Conservation (phyloP, 495 filamentous ascomycete genomes). For the Xylaria cubensis region DNA sequence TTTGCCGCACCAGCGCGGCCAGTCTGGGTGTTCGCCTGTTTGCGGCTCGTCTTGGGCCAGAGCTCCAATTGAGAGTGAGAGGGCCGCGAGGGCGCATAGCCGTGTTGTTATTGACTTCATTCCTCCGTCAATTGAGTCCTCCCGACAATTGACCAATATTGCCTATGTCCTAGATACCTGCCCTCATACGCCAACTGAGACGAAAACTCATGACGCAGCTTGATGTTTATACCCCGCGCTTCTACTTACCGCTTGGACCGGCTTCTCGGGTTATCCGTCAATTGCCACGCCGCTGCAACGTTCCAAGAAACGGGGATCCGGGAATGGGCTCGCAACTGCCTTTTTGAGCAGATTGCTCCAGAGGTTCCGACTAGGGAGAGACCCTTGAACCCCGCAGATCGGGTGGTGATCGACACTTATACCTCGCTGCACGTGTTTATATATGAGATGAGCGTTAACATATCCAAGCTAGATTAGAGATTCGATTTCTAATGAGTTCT, state of each 20-base stretch:
- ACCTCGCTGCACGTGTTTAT: background rate
- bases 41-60: slow-evolving; percentile 43
- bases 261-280: background rate
- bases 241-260: too few relatives aligned
- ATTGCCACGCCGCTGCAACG: slow-evolving; percentile 5
- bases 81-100: too few relatives aligned
- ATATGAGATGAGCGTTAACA: too few relatives aligned
- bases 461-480: too few relatives aligned
- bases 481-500: too few relatives aligned
- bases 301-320: slow-evolving; percentile 3
- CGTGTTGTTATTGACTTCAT: slow-evolving; percentile 2
- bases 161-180: background rate
- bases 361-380: background rate
- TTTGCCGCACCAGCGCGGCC: slow-evolving; percentile 66
- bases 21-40: slow-evolving; percentile 51
- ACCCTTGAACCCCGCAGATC: slow-evolving; percentile 6
- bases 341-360: slow-evolving; percentile 13
- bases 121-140: background rate
- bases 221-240: slow-evolving; percentile 5
- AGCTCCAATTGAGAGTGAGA: background rate
- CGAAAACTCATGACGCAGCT: background rate
- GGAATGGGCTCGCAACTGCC: slow-evolving; percentile 16
- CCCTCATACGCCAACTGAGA: background rate
- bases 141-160: background rate
- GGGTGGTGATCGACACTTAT: slow-evolving; percentile 14